These are phyloP conservation scores for Echria macrotheca DNA, from an alignment of 495 filamentous ascomycete species.

Conservation along the genomic window DNA sequence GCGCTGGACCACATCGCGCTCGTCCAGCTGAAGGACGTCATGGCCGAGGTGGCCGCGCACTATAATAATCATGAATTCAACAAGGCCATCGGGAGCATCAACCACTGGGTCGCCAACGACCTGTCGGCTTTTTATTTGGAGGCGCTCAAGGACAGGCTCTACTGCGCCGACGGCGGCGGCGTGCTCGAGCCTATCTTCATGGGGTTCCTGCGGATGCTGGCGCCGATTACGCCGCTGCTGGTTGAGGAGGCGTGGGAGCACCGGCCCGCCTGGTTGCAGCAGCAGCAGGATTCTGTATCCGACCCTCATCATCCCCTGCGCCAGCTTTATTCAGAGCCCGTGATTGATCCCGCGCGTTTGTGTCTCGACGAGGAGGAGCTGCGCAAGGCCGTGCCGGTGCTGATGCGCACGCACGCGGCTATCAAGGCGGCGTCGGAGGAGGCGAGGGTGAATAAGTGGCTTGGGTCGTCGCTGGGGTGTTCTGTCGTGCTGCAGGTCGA, in stretches of 20 bases:
- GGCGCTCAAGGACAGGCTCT: slow-evolving; percentile 81
- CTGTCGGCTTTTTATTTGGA: slow-evolving; percentile 94
- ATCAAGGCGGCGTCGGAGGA: slow-evolving; percentile 68
- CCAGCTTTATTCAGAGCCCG: slow-evolving; percentile 37
- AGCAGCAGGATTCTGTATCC: slow-evolving; percentile 32
- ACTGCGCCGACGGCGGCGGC: slow-evolving; percentile 64
- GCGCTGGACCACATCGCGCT: slow-evolving; percentile 71
- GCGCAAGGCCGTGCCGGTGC: slow-evolving; percentile 49
- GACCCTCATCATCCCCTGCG: slow-evolving; percentile 35
- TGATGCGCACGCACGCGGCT: slow-evolving; percentile 51
- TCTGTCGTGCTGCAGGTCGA: slow-evolving; percentile 50
- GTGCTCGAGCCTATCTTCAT: slow-evolving; percentile 65
- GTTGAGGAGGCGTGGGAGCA: slow-evolving; percentile 86
- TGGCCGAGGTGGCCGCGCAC: slow-evolving; percentile 51
- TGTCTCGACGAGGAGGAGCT: slow-evolving; percentile 24
- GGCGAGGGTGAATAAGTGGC: slow-evolving; percentile 55
- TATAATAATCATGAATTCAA: slow-evolving; percentile 75
- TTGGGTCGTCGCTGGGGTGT: slow-evolving; percentile 71
- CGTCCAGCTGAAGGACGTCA: slow-evolving; percentile 60
- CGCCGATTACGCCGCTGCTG: slow-evolving; percentile 75
- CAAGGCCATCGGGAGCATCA: slow-evolving; percentile 66
- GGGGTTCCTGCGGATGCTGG: slow-evolving; percentile 68
- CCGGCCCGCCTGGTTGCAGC: slow-evolving; percentile 57
- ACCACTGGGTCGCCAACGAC: slow-evolving; percentile 71
- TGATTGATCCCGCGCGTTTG: slow-evolving; percentile 31